Base-by-base conservation (phyloP, 768 basidiomycete genomes). In the Phanerochaete sordida region DNA sequence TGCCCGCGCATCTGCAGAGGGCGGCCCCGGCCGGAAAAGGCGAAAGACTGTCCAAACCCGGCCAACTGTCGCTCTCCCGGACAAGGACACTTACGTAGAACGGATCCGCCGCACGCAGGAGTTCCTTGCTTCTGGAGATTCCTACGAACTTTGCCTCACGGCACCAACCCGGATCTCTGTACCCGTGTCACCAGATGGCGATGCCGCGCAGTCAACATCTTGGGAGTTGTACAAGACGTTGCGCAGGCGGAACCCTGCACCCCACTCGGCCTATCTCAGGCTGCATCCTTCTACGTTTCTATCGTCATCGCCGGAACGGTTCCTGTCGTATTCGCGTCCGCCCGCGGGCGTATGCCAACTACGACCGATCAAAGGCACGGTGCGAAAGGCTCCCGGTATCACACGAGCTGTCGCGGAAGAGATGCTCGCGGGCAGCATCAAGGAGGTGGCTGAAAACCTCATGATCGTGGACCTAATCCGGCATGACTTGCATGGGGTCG, bases 381-480 rank as follows among this genome's bases (percentile, higher is more conserved):
- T 93, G 26, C 84, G 85, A 46, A 92, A 91, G 72, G 83, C 77
- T 2, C 84, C 86, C 7, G 78, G 77, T 8, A 78, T 87, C 59
- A 87, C 81, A 19, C 84, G 84, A 27, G 83, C 80, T 57, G 81
- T 84, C 50, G 87, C 87, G n/a, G 85, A 88, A 66, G 65, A 85
- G 72, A 71, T 80, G 15, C 73, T 90, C 58, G 77, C 77, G 15
- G 86, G 87, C 5, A 89, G 82, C 70, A 77, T 76, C 45, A 98
- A 98, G 71, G 95, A 98, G 72, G 85, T 95, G 1, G 95, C 95
- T 0, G 95, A 98, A 76, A 98, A 98, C 70, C 74, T 98, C 58
- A 98, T 98, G 95, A 97, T 98, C 63, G 95, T 97, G 26, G 95
- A 98, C 71, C 84, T 98, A 50, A 96, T 96, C 67, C 85, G 94